Percentiles rank a stretch among this genome's conserved stretches.
These are phyloP conservation scores for Amylostereum chailletii DNA, from an alignment of 1,284 basidiomycete species.

Conservation along the genomic window DNA sequence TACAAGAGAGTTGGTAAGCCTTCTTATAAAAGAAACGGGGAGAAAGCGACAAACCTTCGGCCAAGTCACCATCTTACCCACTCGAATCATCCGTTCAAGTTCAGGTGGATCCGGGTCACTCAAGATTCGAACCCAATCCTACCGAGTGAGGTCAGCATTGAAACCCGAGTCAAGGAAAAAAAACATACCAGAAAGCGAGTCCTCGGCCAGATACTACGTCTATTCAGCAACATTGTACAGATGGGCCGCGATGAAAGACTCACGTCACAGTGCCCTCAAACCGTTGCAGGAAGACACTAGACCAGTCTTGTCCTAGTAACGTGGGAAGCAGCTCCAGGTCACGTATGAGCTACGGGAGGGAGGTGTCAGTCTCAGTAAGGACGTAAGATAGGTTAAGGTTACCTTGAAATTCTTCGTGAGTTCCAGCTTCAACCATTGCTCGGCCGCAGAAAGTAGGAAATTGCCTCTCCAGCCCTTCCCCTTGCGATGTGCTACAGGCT, in stretches of 20 bases:
- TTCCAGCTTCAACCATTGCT: conserved; percentile 92
- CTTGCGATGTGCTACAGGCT: conserved; percentile 86
- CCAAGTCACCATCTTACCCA: conserved; percentile 91
- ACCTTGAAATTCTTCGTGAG: conserved; percentile 91
- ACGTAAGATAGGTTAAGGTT: conserved; percentile 11
- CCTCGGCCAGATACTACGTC: conserved; percentile 73
- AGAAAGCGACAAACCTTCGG: conserved; percentile 65
- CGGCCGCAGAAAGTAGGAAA: conserved; percentile 85
- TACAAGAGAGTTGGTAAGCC: neutral
- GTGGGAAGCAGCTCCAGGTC: conserved; percentile 89
- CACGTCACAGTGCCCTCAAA: conserved; percentile 81
- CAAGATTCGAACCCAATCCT: conserved; percentile 82
- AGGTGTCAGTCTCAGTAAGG: neutral
- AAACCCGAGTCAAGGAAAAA: conserved; percentile 1
- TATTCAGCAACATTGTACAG: conserved; percentile 11
- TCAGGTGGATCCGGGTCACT: conserved; percentile 79
- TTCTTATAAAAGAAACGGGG: neutral
- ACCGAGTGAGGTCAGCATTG: conserved; percentile 3
- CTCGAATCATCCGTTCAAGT: conserved; percentile 75
- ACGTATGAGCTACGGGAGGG: conserved; percentile 61
- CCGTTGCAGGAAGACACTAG: conserved; percentile 85
- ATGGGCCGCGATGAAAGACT: conserved; percentile 19
- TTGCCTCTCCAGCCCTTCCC: conserved; percentile 96
- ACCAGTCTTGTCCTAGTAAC: conserved; percentile 90
- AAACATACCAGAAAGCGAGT: conserved; percentile 60